Evolutionary conservation across 116 monocot genomes (phyloP), one percentile per base, ranked within the genome.

Genomic region (Phalaenopsis hybrid): DNA sequence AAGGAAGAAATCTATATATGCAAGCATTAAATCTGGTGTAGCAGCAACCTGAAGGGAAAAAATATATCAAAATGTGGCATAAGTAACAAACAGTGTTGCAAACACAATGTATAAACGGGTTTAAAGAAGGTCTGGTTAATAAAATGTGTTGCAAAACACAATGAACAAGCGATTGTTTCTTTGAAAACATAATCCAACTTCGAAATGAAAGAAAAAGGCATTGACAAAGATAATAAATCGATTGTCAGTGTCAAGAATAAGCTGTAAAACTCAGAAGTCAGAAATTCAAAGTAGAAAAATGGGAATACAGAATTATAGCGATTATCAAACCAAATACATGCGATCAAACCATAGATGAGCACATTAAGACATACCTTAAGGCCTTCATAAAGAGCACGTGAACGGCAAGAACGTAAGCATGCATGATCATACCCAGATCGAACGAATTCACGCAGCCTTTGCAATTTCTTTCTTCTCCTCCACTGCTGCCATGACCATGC

Each of bases 401-500:
- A 99, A 79, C 99, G 92, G 81, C 99, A 99, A 70, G 99, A 99
- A 31, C 95, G 88, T 59, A 99, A 85, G 85, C 99, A 99, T 18
- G 99, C 86, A 88, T 99, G 99, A 79, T 99, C 99, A 91, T 99
- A 99, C 74, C 95, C 99, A 1, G 95, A 94, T 11, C 99, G 89
- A 79, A 99, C 95, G 92, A 95, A 99, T 84, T 99, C 99, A 84
- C 99, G 95, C 21, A 99, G 69, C 31, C 83, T 82, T 78, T 99
- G 99, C 44, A 99, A 80, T 77, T 99, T 99, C 85, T 91, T 99
- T 82, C 91, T 94, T 78, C 99, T 85, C 18, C 99, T 88, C 95
- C 95, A 99, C 79, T 99, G 99, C 77, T 94, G 95, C 99, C 99
- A 99, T 20, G 99, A 95, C 94, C 93, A 99, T 43, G 99, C 92